Percentiles rank a stretch among this genome's conserved stretches.
phyloP scores from a whole-genome alignment of 1,284 basidiomycete genomes.

The Sphagnurus paluster region DNA sequence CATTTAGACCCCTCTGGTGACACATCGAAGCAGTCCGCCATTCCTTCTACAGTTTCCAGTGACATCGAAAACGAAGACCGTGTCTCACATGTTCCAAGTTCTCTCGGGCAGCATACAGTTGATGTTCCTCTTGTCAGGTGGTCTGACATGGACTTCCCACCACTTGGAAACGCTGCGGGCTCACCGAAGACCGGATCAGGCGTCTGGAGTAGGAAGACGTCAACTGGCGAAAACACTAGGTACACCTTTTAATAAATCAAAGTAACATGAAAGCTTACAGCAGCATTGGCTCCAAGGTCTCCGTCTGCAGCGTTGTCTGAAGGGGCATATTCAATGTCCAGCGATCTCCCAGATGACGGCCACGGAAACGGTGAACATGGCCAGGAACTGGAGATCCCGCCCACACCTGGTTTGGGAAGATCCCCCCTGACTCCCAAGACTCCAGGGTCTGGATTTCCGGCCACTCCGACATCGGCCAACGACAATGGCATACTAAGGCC shows the following conservation, averaged over 20 bases:
- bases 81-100: constrained; percentile 2
- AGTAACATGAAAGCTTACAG: not conserved
- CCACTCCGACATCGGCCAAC: constrained; percentile 42
- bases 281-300: constrained; percentile 10
- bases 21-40: constrained; percentile 1
- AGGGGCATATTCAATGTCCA: constrained; percentile 5
- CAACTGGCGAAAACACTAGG: constrained; percentile 13
- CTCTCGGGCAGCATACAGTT: not conserved
- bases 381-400: constrained; percentile 41
- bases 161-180: constrained; percentile 30
- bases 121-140: constrained; percentile 27
- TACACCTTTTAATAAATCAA: not conserved
- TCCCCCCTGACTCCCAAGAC: constrained; percentile 54
- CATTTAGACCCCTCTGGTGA: not conserved
- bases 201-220: constrained; percentile 26
- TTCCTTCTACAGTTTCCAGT: not conserved
- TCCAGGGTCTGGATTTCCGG: constrained; percentile 43
- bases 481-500: constrained; percentile 31
- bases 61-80: constrained; percentile 8
- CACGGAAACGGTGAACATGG: constrained; percentile 22
- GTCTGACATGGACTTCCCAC: constrained; percentile 43
- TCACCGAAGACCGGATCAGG: constrained; percentile 24
- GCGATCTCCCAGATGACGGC: constrained; percentile 6
- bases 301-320: constrained; percentile 16
- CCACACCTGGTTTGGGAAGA: constrained; percentile 45